Evolutionary conservation across 129 eudicot species (phyloP), one percentile per base, ranked within the genome.

Genomic region (Silybum marianum): DNA sequence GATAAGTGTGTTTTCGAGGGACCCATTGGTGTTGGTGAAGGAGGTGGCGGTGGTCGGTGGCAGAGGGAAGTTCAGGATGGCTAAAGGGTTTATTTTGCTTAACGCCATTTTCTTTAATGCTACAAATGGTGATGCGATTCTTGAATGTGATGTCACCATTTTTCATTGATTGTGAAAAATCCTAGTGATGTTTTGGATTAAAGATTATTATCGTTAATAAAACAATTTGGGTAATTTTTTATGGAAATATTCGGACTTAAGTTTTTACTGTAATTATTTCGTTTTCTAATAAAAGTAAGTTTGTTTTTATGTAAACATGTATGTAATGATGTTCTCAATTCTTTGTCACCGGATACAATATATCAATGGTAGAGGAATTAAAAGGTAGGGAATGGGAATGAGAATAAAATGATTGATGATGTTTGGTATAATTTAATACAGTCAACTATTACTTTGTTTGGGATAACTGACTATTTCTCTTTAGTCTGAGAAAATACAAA

Each of bases 1-100:
- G 3, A 24, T 89, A 11, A 84, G 85, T 32, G 90, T 86, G 78
- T 76, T 81, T 44, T 84, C 86, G 23, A 83, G 92, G 81, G 88
- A 88, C 77, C 87, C 87, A 73, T 32, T 85, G 69, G 85, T 80
- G 89, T 18, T 24, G 44, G 73, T 18, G 11, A 81, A 88, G 28
- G 92, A 88, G 82, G 21, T 88, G 80, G 92, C 88, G 80, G 86
- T 88, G 67, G 92, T 88, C 24, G 92, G 92, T 10, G 89, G 92
- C 10, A 65, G 89, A 73, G 88, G 88, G 28, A 84, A 62, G 85
- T 90, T 90, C 39, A 74, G 88, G 87, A 54, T 85, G 78, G 94
- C 90, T 19, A 63, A 75, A 25, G 92, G 94, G 82, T 77, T 63
- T 65, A 79, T 81, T 16, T 18, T 28, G 72, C 58, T 28, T 51